Percentiles rank a stretch among this genome's conserved stretches.
These are phyloP conservation scores for Paracamarosporium sp. DNA, from an alignment of 2,329 filamentous ascomycete species.

Conservation along the genomic window DNA sequence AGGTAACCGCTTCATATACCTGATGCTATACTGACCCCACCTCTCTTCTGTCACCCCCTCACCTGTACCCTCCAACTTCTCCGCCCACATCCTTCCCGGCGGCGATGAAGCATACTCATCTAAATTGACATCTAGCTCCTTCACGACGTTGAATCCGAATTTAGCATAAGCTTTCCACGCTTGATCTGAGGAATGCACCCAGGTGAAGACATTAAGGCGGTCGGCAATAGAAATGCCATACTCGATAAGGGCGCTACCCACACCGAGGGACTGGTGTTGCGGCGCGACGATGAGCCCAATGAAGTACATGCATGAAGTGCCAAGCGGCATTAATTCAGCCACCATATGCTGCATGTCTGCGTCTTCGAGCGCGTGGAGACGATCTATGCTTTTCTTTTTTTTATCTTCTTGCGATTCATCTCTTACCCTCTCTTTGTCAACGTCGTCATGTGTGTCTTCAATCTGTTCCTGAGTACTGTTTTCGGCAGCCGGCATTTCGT, in stretches of 20 bases:
- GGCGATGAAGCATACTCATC: conserved; percentile 6
- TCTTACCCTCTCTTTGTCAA: not conserved
- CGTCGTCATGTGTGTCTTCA: not conserved
- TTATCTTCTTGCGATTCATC: not conserved
- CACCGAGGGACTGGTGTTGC: not conserved
- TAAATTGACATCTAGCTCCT: conserved; percentile 5
- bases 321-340: conserved; percentile 1
- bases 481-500: not conserved
- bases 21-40: conserved; percentile 10
- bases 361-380: conserved; percentile 3
- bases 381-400: not conserved
- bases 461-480: not conserved
- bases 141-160: conserved; percentile 6
- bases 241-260: conserved; percentile 5
- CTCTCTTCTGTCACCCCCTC: conserved; percentile 1
- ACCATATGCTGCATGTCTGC: conserved; percentile 4
- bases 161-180: conserved; percentile 8
- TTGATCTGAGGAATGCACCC: conserved; percentile 11
- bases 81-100: not conserved
- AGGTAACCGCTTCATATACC: conserved; percentile 9
- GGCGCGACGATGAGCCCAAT: conserved; percentile 2
- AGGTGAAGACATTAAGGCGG: conserved; percentile 8
- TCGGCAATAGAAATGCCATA: conserved; percentile 6
- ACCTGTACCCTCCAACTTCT: not conserved
- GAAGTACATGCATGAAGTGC: conserved; percentile 7